These are phyloP conservation scores for Gynochthodes officinalis DNA, from an alignment of 257 asterid species.

Conservation along the genomic window DNA sequence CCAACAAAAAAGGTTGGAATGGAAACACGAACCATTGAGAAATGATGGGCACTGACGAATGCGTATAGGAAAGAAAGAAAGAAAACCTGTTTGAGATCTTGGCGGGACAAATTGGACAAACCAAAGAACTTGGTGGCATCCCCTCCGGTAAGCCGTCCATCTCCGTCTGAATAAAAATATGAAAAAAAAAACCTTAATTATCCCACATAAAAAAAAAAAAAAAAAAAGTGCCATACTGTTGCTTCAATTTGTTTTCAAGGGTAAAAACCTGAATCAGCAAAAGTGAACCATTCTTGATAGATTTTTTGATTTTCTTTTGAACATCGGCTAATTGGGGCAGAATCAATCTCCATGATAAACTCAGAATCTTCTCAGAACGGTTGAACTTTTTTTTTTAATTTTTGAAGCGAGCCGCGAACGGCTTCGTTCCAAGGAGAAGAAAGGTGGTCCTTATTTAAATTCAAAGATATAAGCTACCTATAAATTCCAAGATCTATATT, in stretches of 20 bases:
- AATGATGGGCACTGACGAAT: no score
- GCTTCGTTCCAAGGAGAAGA: conserved; percentile 11
- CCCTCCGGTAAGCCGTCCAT: conserved; percentile 76
- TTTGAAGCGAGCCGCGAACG: background rate
- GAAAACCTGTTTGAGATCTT: conserved; percentile 83
- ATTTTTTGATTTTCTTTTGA: conserved; percentile 77
- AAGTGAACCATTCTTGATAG: conserved; percentile 73
- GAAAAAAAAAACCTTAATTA: background rate
- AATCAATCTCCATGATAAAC: conserved; percentile 68
- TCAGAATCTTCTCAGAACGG: background rate
- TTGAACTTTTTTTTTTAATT: background rate
- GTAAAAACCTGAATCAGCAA: conserved; percentile 74
- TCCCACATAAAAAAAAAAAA: background rate
- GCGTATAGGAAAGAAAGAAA: background rate
- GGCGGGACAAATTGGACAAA: conserved; percentile 80
- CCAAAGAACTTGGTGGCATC: conserved; percentile 91
- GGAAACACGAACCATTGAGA: background rate
- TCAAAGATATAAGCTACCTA: background rate
- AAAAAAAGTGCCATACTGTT: background rate
- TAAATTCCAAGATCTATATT: background rate
- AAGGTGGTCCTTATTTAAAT: background rate
- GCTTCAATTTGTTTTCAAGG: background rate
- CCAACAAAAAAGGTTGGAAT: background rate
- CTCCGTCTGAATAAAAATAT: conserved; percentile 72
- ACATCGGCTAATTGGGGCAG: conserved; percentile 73